Conservation (phyloP, 345 rosid genomes). For the Populus tremula region DNA sequence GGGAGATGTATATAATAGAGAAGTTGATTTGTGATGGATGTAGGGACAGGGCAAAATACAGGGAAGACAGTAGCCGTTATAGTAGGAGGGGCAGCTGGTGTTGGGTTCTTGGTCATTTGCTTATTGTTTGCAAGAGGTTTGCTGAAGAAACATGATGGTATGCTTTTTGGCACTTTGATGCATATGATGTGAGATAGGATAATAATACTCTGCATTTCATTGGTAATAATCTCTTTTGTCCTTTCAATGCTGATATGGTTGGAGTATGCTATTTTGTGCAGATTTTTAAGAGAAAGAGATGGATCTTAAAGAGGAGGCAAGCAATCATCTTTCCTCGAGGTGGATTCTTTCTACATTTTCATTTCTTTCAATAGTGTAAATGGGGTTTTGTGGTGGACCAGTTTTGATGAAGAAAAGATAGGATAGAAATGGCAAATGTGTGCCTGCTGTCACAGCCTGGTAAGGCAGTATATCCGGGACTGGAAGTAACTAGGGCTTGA, state of each 20-base stretch:
- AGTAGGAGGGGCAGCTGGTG: conserved; percentile 90
- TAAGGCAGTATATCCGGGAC: conserved; percentile 16
- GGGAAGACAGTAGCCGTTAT: conserved; percentile 97
- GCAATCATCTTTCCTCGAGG: conserved; percentile 11
- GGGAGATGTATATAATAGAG: background rate
- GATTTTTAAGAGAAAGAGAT: conserved; percentile 21
- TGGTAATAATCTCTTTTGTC: background rate
- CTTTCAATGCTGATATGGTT: conserved; percentile 9
- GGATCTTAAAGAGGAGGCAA: conserved; percentile 15
- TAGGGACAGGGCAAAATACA: conserved; percentile 60
- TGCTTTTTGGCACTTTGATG: background rate
- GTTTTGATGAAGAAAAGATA: conserved; percentile 26
- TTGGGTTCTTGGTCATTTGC: conserved; percentile 81
- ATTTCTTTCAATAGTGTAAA: conserved; percentile 15
- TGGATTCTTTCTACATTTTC: conserved; percentile 23
- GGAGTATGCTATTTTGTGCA: conserved; percentile 17
- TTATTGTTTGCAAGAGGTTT: conserved; percentile 72
- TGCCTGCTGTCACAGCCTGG: conserved; percentile 15
- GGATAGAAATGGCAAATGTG: conserved; percentile 13
- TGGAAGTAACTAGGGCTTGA: conserved; percentile 9
- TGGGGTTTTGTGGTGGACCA: conserved; percentile 11
- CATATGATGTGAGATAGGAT: background rate
- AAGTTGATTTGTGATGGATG: conserved; percentile 18
- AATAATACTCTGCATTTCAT: background rate
- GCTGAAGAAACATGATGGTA: conserved; percentile 85